These are phyloP conservation scores for Gyrodon lividus DNA, from an alignment of 768 basidiomycete species.

Conservation along the genomic window DNA sequence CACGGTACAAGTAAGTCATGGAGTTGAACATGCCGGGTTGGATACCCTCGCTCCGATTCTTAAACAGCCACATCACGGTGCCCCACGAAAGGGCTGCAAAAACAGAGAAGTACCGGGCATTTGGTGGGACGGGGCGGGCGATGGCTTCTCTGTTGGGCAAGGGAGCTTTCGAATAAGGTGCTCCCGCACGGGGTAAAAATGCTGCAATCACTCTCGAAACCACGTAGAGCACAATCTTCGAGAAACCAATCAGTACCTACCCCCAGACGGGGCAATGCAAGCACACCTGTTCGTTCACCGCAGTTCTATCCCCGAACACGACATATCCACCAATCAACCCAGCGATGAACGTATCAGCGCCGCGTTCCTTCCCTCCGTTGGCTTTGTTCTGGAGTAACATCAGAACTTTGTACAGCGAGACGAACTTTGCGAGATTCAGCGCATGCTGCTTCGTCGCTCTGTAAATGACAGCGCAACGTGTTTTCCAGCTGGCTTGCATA, in stretches of 20 bases:
- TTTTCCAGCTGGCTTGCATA: constrained; percentile 55
- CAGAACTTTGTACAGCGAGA: constrained; percentile 86
- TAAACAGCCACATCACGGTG: constrained; percentile 94
- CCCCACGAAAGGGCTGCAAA: constrained; percentile 94
- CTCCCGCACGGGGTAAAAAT: constrained; percentile 76
- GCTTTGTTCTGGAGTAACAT: constrained; percentile 78
- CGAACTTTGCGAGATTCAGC: constrained; percentile 90
- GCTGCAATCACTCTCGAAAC: constrained; percentile 90
- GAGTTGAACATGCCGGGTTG: constrained; percentile 97
- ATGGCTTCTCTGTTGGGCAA: constrained; percentile 40
- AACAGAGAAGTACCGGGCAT: constrained; percentile 78
- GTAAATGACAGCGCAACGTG: constrained; percentile 68
- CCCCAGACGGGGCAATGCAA: neutral
- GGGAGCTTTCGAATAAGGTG: constrained; percentile 49
- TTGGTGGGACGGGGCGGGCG: constrained; percentile 76
- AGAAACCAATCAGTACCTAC: constrained; percentile 6
- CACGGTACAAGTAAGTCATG: constrained; percentile 93
- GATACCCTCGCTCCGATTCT: constrained; percentile 82
- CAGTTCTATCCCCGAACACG: constrained; percentile 82
- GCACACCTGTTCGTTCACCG: constrained; percentile 88
- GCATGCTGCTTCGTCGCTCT: constrained; percentile 89
- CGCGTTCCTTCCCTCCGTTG: constrained; percentile 81
- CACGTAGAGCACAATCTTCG: constrained; percentile 94
- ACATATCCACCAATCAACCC: constrained; percentile 91
- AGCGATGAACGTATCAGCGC: constrained; percentile 85